Evolutionary conservation across 1,284 basidiomycete species (phyloP).

Genomic region (Fistulina hepatica): DNA sequence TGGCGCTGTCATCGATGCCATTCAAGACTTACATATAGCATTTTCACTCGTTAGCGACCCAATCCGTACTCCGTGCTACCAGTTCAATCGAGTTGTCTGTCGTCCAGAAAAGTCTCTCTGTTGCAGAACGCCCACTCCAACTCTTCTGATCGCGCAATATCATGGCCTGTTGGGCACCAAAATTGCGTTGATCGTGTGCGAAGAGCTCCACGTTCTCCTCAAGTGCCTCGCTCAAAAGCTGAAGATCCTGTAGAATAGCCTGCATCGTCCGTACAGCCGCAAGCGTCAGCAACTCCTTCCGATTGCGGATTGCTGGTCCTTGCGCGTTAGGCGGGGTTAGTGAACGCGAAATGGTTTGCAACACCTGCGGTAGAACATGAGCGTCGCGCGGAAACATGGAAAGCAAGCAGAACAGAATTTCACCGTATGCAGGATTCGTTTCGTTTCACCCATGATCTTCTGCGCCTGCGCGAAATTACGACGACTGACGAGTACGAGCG

Average conservation of each 20-base stretch:
- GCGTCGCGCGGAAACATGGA: too few relatives aligned
- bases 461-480: slow-evolving; percentile 81
- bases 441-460: slow-evolving; percentile 81
- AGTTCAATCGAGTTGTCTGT: slow-evolving; percentile 79
- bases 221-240: slow-evolving; percentile 72
- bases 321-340: slow-evolving; percentile 41
- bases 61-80: slow-evolving; percentile 69
- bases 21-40: slow-evolving; percentile 2
- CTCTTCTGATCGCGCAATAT: slow-evolving; percentile 86
- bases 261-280: slow-evolving; percentile 68
- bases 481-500: slow-evolving; percentile 78
- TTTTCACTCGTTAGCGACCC: slow-evolving; percentile 63
- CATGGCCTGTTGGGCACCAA: slow-evolving; percentile 92
- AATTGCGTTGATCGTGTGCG: slow-evolving; percentile 82
- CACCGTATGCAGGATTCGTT: slow-evolving; percentile 76
- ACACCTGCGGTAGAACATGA: too few relatives aligned
- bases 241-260: slow-evolving; percentile 76
- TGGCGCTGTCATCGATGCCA: too few relatives aligned
- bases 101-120: slow-evolving; percentile 83
- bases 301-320: slow-evolving; percentile 43
- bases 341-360: slow-evolving; percentile 67
- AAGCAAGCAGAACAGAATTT: too few relatives aligned
- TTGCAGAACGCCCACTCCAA: slow-evolving; percentile 81
- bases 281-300: slow-evolving; percentile 65
- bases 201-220: slow-evolving; percentile 86